Evolutionary conservation across 495 filamentous ascomycete genomes (phyloP), one percentile per base, ranked within the genome.

Genomic region (Aspergillus bridgeri): DNA sequence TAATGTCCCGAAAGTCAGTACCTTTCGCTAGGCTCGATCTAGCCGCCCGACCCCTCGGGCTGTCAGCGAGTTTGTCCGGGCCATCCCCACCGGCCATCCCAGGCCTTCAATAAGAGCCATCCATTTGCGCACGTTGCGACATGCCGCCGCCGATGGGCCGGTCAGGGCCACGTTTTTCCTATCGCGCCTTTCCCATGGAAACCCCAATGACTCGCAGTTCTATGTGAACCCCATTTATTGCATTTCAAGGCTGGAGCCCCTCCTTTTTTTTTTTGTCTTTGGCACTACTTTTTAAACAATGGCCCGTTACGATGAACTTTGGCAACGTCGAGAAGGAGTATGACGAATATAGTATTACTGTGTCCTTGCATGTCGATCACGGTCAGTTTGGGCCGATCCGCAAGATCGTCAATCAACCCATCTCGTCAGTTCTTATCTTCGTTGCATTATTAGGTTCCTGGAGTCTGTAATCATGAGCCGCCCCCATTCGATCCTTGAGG

Each of bases 121-220:
- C 68, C 69, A 68, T 74, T 69, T 64, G 42, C 52, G 63, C 71
- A 74, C 71, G 71, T 74, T 74, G 51, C 45, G 18, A 49, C 53
- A 44, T 22, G 25, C 42, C 46, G 54, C 51, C 51, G 61, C 61
- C 65, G 65, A 56, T 56, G 44, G 44, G 53, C 42, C 48, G 44
- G n/a, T 58, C 43, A 45, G 33, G 19, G 44, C 44, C 44, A 47
- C 21, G 19, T 47, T 47, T 13, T 45, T 45, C 44, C 21, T 47
- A 38, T 38, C 33, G 33, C 11, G 13, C 33, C 33, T 9, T 38
- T 13, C 33, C 33, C 33, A 15, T 38, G 13, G n/a, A n/a, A n/a
- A n/a, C 33, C 33, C 33, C 33, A 38, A 15, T 48, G 18, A 48
- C 13, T 29, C 29, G 29, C 13, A 43, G n/a, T 51, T 18, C 18